Base-by-base conservation (phyloP, 2,329 filamentous ascomycete species). In the Fusarium annulatum region DNA sequence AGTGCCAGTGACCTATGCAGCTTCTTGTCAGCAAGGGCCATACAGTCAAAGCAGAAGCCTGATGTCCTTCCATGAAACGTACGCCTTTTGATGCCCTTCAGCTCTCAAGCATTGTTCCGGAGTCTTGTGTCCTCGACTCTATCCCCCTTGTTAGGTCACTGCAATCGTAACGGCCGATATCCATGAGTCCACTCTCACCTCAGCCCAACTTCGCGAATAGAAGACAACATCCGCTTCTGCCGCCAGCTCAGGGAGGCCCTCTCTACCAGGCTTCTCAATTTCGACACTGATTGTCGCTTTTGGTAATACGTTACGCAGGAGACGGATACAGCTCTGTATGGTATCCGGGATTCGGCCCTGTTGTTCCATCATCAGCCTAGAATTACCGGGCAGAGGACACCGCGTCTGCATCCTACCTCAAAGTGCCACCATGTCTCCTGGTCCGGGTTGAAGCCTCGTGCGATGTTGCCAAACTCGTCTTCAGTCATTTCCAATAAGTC, bases 121-220 rank as follows among this genome's bases (percentile, higher is more conserved):
- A 34, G 85, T 85, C 58, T 73, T 61, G 77, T 87, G 83, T 60
- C 85, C 84, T 67, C 80, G 78, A 66, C 69, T 77, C 82, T 83
- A 63, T 61, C 36, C 63, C 58, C 58, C 61, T 64, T 57, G 67
- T 78, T 63, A 78, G 72, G 51, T 49, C 51, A 52, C 62, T 38
- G 33, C 43, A 55, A 61, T 52, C 43, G 55, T 43, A 38, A 48
- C 62, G 59, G 61, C 49, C 64, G 56, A 46, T 36, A 28, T 53
- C 64, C 49, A 51, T 61, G 56, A 42, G 53, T 61, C 51, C 42
- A 52, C 51, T 74, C 80, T 81, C 81, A 92, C 91, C 84, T 91
- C 87, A 67, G 92, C 92, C 92, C 92, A 94, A 57, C 85, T 86
- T 76, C 87, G 88, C 18, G 92, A 93, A 81, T 92, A 94, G 79